Evolutionary conservation across 805 yeast species (phyloP).

Genomic region (Yamadazyma scolyti): DNA sequence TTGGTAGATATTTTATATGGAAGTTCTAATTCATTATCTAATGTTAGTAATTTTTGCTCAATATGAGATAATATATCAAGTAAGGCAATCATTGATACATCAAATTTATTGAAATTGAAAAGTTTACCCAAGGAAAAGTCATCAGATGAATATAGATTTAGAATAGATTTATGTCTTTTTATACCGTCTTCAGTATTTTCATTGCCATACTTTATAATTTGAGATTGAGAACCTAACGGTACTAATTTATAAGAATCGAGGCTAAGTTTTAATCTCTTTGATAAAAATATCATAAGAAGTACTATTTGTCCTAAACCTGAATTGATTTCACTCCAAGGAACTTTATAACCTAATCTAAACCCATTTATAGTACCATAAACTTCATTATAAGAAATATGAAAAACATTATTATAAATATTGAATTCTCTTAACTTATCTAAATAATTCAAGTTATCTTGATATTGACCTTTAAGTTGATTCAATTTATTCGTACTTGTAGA

Average conservation of each 20-base stretch:
- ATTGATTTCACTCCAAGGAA: conserved; percentile 88
- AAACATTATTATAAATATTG: conserved; percentile 80
- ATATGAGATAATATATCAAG: conserved; percentile 58
- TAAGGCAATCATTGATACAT: conserved; percentile 76
- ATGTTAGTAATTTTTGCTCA: conserved; percentile 37
- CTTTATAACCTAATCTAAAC: conserved; percentile 69
- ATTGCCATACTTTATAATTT: conserved; percentile 68
- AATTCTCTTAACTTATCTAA: conserved; percentile 68
- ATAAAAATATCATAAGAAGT: conserved; percentile 62
- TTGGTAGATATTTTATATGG: conserved; percentile 63
- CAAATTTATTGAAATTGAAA: conserved; percentile 72
- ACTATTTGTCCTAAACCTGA: conserved; percentile 88
- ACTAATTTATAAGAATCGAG: conserved; percentile 59
- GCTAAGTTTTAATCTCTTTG: conserved; percentile 51
- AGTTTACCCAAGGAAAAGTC: conserved; percentile 69
- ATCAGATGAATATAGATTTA: conserved; percentile 65
- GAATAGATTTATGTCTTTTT: conserved; percentile 24
- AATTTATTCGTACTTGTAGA: conserved; percentile 49
- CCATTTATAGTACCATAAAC: conserved; percentile 87
- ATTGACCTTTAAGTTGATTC: conserved; percentile 59
- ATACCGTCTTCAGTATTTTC: too few relatives aligned
- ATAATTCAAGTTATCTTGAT: conserved; percentile 59
- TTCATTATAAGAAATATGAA: conserved; percentile 80
- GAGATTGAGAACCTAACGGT: conserved; percentile 84
- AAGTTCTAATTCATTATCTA: conserved; percentile 56